Evolutionary conservation across 2,329 filamentous ascomycete species (phyloP).

Genomic region (Graphiopsis chlorocephala): DNA sequence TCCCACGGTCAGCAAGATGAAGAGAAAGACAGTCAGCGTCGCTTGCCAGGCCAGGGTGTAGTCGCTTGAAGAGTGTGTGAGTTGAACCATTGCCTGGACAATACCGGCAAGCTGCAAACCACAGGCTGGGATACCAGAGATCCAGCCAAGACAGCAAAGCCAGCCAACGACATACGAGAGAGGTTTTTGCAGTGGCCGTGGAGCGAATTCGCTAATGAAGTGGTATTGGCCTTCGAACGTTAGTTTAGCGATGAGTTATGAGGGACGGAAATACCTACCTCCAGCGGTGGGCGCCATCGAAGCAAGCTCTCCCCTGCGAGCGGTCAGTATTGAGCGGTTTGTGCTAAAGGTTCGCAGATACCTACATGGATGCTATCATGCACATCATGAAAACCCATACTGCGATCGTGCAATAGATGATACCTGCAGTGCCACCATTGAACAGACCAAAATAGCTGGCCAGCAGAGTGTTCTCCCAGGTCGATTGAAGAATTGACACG

Average conservation of each 20-base stretch:
- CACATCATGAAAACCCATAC: constrained; percentile 34
- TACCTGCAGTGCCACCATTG: constrained; percentile 31
- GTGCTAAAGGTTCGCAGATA: neutral
- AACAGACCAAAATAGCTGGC: constrained; percentile 31
- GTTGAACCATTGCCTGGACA: constrained; percentile 31
- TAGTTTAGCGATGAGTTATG: neutral
- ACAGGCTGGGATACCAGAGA: constrained; percentile 32
- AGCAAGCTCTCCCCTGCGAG: constrained; percentile 32
- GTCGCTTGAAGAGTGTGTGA: constrained; percentile 25
- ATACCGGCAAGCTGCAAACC: constrained; percentile 31
- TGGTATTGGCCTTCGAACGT: constrained; percentile 25
- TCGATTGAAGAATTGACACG: constrained; percentile 52
- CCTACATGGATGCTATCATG: constrained; percentile 32
- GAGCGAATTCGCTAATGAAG: constrained; percentile 43
- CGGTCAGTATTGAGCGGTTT: constrained; percentile 14
- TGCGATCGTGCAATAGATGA: constrained; percentile 34
- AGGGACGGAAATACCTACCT: constrained; percentile 10
- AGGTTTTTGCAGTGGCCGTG: constrained; percentile 41
- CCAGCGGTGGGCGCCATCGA: constrained; percentile 34
- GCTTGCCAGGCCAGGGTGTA: constrained; percentile 32
- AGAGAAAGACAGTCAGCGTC: constrained; percentile 35
- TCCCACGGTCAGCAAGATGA: constrained; percentile 33
- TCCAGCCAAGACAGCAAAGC: constrained; percentile 37
- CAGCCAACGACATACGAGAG: constrained; percentile 48
- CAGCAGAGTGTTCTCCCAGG: constrained; percentile 53